phyloP scores from a whole-genome alignment of 2,329 filamentous ascomycete genomes.

The Ampelomyces quisqualis region DNA sequence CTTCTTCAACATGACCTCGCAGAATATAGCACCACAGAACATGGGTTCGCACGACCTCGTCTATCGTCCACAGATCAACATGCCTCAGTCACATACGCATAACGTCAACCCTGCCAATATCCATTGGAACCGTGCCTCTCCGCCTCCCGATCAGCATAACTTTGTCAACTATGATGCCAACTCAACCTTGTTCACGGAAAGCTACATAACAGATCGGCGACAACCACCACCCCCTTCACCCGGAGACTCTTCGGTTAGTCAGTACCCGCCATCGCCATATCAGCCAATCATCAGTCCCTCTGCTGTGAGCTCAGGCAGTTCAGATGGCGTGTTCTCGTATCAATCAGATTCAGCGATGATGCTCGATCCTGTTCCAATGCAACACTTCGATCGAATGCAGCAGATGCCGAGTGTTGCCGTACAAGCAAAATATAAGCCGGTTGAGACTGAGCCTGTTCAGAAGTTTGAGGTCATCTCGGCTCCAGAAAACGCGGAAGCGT shows the following conservation, averaged over 20 bases:
- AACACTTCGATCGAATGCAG: constrained; percentile 9
- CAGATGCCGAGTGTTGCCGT: constrained; percentile 6
- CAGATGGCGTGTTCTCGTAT: constrained; percentile 30
- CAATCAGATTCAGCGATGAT: constrained; percentile 30
- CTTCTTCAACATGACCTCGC: constrained; percentile 21
- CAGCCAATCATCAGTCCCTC: constrained; percentile 31
- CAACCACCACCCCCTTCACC: constrained; percentile 25
- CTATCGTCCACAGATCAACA: constrained; percentile 15
- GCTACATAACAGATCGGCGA: constrained; percentile 22
- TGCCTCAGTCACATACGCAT: constrained; percentile 13
- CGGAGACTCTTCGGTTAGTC: constrained; percentile 22
- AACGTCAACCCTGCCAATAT: constrained; percentile 25
- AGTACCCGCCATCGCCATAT: constrained; percentile 19
- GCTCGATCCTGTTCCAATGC: constrained; percentile 19
- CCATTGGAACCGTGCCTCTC: constrained; percentile 25
- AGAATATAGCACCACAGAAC: constrained; percentile 2
- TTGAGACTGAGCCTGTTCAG: constrained; percentile 27
- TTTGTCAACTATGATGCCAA: constrained; percentile 33
- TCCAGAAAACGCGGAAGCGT: too few species aligned
- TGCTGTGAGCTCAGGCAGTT: constrained; percentile 31
- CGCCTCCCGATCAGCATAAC: constrained; percentile 25
- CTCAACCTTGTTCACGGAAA: constrained; percentile 28
- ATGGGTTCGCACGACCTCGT: constrained; percentile 12
- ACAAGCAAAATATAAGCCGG: too few species aligned
- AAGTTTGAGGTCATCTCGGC: too few species aligned